phyloP scores from a whole-genome alignment of 345 rosid species.

The Melaleuca quinquenervia region DNA sequence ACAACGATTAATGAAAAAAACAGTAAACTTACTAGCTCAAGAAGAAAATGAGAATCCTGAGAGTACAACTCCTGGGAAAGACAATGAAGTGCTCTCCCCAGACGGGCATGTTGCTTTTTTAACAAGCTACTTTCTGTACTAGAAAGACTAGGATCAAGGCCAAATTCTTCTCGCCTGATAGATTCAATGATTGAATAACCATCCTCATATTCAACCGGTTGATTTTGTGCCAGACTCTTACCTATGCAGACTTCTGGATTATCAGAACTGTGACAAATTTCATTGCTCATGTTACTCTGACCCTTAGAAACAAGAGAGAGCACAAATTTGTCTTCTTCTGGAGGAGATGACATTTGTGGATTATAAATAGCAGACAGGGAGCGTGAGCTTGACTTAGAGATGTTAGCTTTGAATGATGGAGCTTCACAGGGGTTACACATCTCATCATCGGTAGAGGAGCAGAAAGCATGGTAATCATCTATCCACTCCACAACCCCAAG shows the following conservation, averaged over 20 bases:
- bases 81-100: constrained; percentile 94
- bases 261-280: constrained; percentile 10
- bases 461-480: constrained; percentile 44
- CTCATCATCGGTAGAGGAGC: constrained; percentile 12
- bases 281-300: constrained; percentile 8
- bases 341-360: constrained; percentile 6
- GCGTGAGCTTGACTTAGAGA: constrained; percentile 9
- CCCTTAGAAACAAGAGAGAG: constrained; percentile 8
- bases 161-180: constrained; percentile 84
- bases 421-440: constrained; percentile 6
- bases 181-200: constrained; percentile 50
- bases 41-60: constrained; percentile 96
- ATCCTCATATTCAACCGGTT: constrained; percentile 15
- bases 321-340: constrained; percentile 5
- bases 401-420: constrained; percentile 7
- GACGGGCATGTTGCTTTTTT: constrained; percentile 92
- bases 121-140: constrained; percentile 54
- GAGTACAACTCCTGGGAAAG: constrained; percentile 94
- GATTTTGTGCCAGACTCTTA: constrained; percentile 11
- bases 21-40: constrained; percentile 66
- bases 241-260: constrained; percentile 13
- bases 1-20: neutral
- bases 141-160: constrained; percentile 61
- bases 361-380: constrained; percentile 11
- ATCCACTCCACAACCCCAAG: constrained; percentile 77